Evolutionary conservation across 2,329 filamentous ascomycete genomes (phyloP).

Genomic region (Sarocladium strictum): DNA sequence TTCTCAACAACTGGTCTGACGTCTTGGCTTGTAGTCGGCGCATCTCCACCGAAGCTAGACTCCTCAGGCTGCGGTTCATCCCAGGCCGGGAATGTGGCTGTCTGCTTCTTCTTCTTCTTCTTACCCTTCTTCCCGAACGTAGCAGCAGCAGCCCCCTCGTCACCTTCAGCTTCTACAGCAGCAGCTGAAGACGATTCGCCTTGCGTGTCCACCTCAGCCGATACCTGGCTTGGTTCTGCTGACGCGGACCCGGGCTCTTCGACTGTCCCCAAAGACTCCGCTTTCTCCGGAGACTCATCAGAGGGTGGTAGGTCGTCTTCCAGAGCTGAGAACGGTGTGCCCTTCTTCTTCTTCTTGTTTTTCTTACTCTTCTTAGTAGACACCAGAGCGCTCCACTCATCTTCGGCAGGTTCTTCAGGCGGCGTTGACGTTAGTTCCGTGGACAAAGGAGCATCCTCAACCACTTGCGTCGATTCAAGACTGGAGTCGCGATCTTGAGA

Average conservation of each 20-base stretch:
- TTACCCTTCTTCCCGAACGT: conserved; percentile 27
- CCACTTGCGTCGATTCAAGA: neutral
- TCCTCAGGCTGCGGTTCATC: conserved; percentile 14
- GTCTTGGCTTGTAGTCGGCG: neutral
- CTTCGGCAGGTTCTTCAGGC: conserved; percentile 10
- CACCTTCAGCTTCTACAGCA: neutral
- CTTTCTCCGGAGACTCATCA: neutral
- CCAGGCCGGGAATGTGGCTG: conserved; percentile 15
- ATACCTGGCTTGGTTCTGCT: neutral
- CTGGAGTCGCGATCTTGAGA: neutral
- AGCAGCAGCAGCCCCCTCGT: neutral
- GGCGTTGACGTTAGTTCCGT: neutral
- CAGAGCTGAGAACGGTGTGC: neutral
- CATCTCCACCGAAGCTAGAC: neutral
- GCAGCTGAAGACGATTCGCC: neutral
- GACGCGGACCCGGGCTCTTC: neutral
- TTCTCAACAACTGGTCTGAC: neutral
- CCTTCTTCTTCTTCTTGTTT: conserved; percentile 26
- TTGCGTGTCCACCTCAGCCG: neutral
- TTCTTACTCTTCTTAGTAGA: conserved; percentile 26
- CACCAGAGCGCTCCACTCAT: conserved; percentile 15
- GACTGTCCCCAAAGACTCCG: neutral
- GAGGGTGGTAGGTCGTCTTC: neutral
- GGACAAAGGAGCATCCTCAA: conserved; percentile 11
- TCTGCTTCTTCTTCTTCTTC: conserved; percentile 27